These are phyloP conservation scores for Mesembryanthemum crystallinum DNA, from an alignment of 148 eudicot species.

Conservation along the genomic window DNA sequence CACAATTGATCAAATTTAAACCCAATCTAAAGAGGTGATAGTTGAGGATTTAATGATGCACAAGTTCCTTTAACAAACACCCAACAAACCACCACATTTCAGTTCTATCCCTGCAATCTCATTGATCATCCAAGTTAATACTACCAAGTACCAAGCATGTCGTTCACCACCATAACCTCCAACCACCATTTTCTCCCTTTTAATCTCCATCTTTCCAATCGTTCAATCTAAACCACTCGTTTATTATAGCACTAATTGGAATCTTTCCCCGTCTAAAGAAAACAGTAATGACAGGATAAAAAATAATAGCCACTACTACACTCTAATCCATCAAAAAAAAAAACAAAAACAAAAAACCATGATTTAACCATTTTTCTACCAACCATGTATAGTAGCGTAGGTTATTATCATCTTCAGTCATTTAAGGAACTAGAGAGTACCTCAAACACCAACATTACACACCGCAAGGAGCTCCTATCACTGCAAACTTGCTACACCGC, in stretches of 20 bases:
- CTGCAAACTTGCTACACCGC: neutral
- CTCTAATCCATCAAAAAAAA: neutral
- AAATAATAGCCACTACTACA: neutral
- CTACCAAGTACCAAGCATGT: neutral
- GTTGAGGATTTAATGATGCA: neutral
- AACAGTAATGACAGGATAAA: neutral
- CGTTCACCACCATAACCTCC: neutral
- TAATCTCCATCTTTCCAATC: neutral
- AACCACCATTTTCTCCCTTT: neutral
- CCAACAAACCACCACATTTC: neutral
- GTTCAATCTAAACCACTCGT: neutral
- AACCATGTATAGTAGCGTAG: too few species aligned
- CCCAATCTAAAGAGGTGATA: neutral
- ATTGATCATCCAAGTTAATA: neutral
- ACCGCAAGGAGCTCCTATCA: neutral
- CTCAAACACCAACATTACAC: neutral
- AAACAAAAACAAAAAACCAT: neutral
- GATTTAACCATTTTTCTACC: too few species aligned
- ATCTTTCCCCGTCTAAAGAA: neutral
- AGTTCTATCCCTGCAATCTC: neutral
- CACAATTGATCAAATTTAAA: neutral
- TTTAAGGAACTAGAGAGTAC: neutral
- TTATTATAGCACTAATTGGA: neutral
- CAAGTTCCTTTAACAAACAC: neutral
- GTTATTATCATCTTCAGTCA: neutral